phyloP scores from a whole-genome alignment of 441 rosid species.

The Erysimum pusillum region DNA sequence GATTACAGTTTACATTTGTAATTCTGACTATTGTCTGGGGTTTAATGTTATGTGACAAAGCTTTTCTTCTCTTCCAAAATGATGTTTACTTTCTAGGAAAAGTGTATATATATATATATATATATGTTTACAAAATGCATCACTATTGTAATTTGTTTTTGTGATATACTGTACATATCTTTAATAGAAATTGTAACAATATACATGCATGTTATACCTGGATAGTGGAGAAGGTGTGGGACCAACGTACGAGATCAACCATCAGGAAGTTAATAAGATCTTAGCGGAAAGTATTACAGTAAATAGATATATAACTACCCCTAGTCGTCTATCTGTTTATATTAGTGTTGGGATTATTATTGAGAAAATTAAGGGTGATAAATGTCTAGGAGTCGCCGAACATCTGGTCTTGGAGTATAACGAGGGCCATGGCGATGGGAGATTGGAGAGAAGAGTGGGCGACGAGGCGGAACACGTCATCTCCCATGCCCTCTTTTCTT shows the following conservation, averaged over 20 bases:
- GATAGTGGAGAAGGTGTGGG: not conserved
- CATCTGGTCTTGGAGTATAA: slow-evolving; percentile 81
- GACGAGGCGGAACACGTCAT: slow-evolving; percentile 72
- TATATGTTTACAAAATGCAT: not conserved
- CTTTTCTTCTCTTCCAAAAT: not conserved
- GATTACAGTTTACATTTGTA: not conserved
- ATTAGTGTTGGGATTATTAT: not conserved
- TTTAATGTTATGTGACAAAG: not conserved
- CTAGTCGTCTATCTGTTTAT: not conserved
- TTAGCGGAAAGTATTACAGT: not conserved
- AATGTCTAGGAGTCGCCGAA: slow-evolving; percentile 54
- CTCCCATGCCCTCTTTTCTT: slow-evolving; percentile 66
- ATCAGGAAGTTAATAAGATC: not conserved
- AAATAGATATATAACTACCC: not conserved
- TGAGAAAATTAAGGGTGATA: not conserved
- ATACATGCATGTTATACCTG: not conserved
- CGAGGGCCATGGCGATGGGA: slow-evolving; percentile 70
- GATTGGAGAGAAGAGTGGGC: slow-evolving; percentile 60
- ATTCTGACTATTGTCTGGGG: not conserved
- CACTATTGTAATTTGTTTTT: not conserved
- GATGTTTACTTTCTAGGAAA: not conserved
- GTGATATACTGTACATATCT: not conserved
- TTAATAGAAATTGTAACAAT: not conserved
- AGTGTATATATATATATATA: not conserved
- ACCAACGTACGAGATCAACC: not conserved